Evolutionary conservation across 139 green algal genomes (phyloP).

Genomic region (Micractinium sp.): DNA sequence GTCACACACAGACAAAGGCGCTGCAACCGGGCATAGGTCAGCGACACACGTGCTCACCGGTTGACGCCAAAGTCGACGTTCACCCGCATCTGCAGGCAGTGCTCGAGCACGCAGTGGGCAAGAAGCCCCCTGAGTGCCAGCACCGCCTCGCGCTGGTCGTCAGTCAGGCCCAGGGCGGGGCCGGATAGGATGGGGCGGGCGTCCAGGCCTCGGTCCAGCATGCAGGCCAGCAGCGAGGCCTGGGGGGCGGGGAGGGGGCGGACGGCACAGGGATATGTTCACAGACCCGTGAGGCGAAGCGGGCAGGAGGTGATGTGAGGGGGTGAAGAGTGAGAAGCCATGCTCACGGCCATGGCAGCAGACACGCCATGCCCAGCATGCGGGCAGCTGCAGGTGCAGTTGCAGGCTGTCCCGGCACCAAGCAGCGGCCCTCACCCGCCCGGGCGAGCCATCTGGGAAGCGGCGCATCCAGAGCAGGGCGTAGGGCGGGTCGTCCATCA

Average conservation of each 20-base stretch:
- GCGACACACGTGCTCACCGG: background rate
- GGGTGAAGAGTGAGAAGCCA: no score
- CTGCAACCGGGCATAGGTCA: no score
- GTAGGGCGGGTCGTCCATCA: conserved; percentile 46
- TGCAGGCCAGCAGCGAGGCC: conserved; percentile 9
- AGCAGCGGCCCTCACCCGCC: no score
- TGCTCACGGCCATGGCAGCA: no score
- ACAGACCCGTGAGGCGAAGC: no score
- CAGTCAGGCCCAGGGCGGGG: background rate
- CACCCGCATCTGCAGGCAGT: conserved; percentile 57
- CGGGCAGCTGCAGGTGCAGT: background rate
- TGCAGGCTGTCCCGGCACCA: background rate
- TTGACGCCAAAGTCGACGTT: conserved; percentile 53
- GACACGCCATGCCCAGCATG: no score
- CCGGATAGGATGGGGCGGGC: background rate
- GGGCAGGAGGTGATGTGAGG: no score
- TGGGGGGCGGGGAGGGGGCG: no score
- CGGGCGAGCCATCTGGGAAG: no score
- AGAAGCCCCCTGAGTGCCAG: conserved; percentile 64
- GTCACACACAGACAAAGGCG: no score
- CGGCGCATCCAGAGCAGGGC: conserved; percentile 41
- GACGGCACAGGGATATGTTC: no score
- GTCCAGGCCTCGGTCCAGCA: background rate
- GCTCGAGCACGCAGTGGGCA: conserved; percentile 51
- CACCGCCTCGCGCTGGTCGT: conserved; percentile 43